These are phyloP conservation scores for Priceomyces fermenticarens DNA, from an alignment of 805 yeast species.

Conservation along the genomic window DNA sequence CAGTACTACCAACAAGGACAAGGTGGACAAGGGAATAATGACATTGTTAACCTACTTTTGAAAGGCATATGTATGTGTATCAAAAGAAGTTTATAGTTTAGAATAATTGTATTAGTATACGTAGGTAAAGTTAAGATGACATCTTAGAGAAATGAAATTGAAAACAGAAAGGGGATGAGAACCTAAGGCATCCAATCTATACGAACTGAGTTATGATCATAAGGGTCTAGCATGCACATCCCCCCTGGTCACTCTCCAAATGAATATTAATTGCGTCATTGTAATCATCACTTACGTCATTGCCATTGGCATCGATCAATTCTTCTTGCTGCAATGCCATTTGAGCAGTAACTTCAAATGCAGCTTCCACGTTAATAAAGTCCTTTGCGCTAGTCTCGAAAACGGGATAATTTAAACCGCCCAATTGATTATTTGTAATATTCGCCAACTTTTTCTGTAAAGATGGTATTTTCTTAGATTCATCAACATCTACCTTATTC, in stretches of 20 bases:
- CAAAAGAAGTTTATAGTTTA: constrained; percentile 11
- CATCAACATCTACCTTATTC: constrained; percentile 93
- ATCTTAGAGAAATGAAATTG: not conserved
- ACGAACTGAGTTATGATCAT: not conserved
- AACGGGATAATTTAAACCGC: constrained; percentile 69
- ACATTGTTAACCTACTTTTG: constrained; percentile 25
- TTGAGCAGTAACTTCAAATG: constrained; percentile 93
- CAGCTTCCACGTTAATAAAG: constrained; percentile 90
- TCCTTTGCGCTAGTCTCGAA: constrained; percentile 98
- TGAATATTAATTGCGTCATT: constrained; percentile 95
- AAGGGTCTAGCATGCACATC: constrained; percentile 67
- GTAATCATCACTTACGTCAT: constrained; percentile 68
- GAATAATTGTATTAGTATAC: not conserved
- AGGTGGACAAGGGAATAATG: constrained; percentile 17
- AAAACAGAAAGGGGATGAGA: not conserved
- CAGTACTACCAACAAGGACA: constrained; percentile 20
- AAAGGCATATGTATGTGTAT: constrained; percentile 33
- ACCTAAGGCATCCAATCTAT: not conserved
- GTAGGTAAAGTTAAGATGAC: not conserved
- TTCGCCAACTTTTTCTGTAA: constrained; percentile 50
- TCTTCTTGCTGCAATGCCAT: constrained; percentile 96
- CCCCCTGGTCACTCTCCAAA: constrained; percentile 73
- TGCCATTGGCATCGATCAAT: constrained; percentile 73
- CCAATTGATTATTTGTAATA: constrained; percentile 48
- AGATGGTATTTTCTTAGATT: constrained; percentile 71